Conservation (phyloP, 2,329 filamentous ascomycete species). For the Fusarium graminum region DNA sequence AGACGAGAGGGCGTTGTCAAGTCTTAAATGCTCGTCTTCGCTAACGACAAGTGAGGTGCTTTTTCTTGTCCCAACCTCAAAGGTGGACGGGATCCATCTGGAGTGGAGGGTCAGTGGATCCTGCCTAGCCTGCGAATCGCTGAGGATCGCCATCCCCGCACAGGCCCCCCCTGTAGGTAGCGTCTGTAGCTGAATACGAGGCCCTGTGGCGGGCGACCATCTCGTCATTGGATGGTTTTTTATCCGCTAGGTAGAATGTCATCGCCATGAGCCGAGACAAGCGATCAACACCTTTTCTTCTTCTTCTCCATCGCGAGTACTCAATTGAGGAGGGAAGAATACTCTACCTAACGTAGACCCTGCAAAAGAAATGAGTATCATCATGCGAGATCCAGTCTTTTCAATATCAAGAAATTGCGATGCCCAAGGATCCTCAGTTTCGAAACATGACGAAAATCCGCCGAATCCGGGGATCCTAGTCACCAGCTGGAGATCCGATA, state of each 20-base stretch:
- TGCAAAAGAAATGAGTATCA: slow-evolving; percentile 27
- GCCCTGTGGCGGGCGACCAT: slow-evolving; percentile 26
- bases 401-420: slow-evolving; percentile 42
- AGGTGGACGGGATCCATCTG: neutral
- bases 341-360: slow-evolving; percentile 1
- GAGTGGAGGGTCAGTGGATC: neutral
- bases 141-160: slow-evolving; percentile 16
- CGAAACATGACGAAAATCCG: slow-evolving; percentile 30
- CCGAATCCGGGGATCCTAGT: slow-evolving; percentile 25
- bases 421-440: slow-evolving; percentile 24
- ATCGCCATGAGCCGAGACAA: slow-evolving; percentile 8
- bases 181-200: slow-evolving; percentile 35
- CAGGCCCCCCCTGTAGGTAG: slow-evolving; percentile 6
- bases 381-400: slow-evolving; percentile 27
- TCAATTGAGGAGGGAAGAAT: neutral
- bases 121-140: neutral
- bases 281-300: neutral
- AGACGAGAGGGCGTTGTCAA: slow-evolving; percentile 17
- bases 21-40: slow-evolving; percentile 28
- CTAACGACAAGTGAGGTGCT: neutral
- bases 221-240: slow-evolving; percentile 36
- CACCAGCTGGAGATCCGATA: slow-evolving; percentile 23
- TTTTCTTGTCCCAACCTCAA: slow-evolving; percentile 14
- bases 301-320: neutral
- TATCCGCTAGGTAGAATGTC: slow-evolving; percentile 17